Percentiles rank a stretch among this genome's conserved stretches.
These are phyloP conservation scores for Penicillium palitans DNA, from an alignment of 2,329 filamentous ascomycete genomes.

Conservation along the genomic window DNA sequence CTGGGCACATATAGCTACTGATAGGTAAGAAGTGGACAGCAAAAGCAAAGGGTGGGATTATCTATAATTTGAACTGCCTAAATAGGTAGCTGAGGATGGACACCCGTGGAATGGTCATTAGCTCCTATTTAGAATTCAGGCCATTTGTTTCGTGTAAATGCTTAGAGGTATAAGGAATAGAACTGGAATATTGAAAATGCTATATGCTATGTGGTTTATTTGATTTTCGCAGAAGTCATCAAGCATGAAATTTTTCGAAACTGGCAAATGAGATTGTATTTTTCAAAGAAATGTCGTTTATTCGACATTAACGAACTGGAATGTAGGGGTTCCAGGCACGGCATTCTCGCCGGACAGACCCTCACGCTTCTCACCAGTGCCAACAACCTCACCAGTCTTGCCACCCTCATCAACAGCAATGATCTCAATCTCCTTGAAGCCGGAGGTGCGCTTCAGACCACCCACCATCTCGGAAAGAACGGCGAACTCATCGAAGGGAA, in stretches of 20 bases:
- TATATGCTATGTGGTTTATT: conserved; percentile 18
- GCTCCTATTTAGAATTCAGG: too few species aligned
- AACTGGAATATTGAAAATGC: conserved; percentile 17
- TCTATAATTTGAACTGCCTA: too few species aligned
- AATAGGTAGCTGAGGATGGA: too few species aligned
- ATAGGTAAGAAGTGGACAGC: too few species aligned
- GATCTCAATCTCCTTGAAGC: conserved; percentile 70
- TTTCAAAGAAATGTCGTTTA: conserved; percentile 16
- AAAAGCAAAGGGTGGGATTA: too few species aligned
- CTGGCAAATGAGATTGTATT: conserved; percentile 7
- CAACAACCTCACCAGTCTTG: conserved; percentile 47
- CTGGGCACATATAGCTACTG: too few species aligned
- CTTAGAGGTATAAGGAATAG: background rate
- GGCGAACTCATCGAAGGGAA: conserved; percentile 80
- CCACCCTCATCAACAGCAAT: conserved; percentile 65
- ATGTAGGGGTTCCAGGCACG: conserved; percentile 78
- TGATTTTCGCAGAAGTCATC: conserved; percentile 26
- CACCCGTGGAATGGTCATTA: too few species aligned
- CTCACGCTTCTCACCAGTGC: conserved; percentile 56
- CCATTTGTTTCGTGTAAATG: too few species aligned
- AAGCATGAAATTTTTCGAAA: conserved; percentile 21
- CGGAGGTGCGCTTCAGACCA: conserved; percentile 73
- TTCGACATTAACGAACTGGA: conserved; percentile 78
- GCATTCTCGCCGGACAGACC: conserved; percentile 69
- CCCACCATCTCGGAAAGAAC: conserved; percentile 76